Conservation (phyloP, 1,284 basidiomycete genomes). For the Uromyces viciae-fabae region DNA sequence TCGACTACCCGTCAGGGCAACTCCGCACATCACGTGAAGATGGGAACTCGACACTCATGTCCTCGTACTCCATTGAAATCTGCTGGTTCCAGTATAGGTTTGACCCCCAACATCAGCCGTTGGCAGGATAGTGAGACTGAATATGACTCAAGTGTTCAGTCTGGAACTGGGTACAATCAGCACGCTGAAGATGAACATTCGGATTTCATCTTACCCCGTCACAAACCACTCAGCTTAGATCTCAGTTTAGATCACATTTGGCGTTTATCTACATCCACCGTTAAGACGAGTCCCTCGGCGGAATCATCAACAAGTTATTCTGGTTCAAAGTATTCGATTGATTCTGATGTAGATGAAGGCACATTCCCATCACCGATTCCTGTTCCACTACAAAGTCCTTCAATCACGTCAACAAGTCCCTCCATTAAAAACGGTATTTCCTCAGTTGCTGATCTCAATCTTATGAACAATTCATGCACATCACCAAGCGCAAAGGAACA, state of each 20-base stretch:
- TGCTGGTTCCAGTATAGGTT: not conserved
- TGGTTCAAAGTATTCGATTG: not conserved
- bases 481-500: no score
- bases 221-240: not conserved
- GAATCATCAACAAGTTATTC: not conserved
- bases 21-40: not conserved
- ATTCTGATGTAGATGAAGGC: not conserved
- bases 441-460: no score
- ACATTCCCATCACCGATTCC: not conserved
- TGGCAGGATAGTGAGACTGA: not conserved
- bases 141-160: not conserved
- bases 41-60: conserved; percentile 1
- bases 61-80: conserved; percentile 18
- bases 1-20: not conserved
- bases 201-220: not conserved
- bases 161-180: not conserved
- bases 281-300: not conserved
- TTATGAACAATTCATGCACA: no score
- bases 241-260: conserved; percentile 1
- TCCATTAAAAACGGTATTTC: no score
- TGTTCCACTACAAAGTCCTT: not conserved
- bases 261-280: not conserved
- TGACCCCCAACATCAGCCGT: not conserved
- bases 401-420: not conserved
- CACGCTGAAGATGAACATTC: not conserved